These are phyloP conservation scores for Apiotrichum sp. DNA, from an alignment of 1,284 basidiomycete genomes.

Conservation along the genomic window DNA sequence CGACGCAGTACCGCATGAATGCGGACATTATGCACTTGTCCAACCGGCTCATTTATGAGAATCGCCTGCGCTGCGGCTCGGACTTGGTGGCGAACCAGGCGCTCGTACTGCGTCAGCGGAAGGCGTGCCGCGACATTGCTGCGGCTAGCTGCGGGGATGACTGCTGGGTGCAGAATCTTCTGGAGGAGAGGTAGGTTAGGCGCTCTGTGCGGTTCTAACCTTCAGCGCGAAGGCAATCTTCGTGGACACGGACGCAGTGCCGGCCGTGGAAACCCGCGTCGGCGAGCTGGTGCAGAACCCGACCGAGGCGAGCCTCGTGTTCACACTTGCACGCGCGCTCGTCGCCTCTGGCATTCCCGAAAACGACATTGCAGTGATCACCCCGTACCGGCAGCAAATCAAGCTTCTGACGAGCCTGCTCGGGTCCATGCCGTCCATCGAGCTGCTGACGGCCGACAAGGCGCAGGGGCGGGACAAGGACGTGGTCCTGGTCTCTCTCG, in stretches of 20 bases:
- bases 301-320: slow-evolving; percentile 59
- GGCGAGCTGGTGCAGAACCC: slow-evolving; percentile 86
- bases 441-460: slow-evolving; percentile 89
- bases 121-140: slow-evolving; percentile 36
- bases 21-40: slow-evolving; percentile 90
- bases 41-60: slow-evolving; percentile 80
- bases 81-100: slow-evolving; percentile 59
- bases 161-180: slow-evolving; percentile 68
- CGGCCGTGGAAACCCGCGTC: slow-evolving; percentile 69
- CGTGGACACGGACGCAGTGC: slow-evolving; percentile 79
- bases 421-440: slow-evolving; percentile 53
- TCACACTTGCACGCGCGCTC: slow-evolving; percentile 62
- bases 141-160: slow-evolving; percentile 43
- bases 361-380: slow-evolving; percentile 77
- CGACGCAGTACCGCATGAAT: slow-evolving; percentile 94
- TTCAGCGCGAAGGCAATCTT: slow-evolving; percentile 76
- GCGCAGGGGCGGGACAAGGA: slow-evolving; percentile 97
- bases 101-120: slow-evolving; percentile 55
- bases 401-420: slow-evolving; percentile 67
- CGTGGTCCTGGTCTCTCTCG: slow-evolving; percentile 87
- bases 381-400: slow-evolving; percentile 90
- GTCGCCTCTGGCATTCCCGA: slow-evolving; percentile 60
- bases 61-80: slow-evolving; percentile 71
- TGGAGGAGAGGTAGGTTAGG: slow-evolving; percentile 58
- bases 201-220: not conserved